Evolutionary conservation across 1,139 yeast genomes (phyloP), one percentile per base, ranked within the genome.

Genomic region (Zhuliangozyma parablackwelliae): DNA sequence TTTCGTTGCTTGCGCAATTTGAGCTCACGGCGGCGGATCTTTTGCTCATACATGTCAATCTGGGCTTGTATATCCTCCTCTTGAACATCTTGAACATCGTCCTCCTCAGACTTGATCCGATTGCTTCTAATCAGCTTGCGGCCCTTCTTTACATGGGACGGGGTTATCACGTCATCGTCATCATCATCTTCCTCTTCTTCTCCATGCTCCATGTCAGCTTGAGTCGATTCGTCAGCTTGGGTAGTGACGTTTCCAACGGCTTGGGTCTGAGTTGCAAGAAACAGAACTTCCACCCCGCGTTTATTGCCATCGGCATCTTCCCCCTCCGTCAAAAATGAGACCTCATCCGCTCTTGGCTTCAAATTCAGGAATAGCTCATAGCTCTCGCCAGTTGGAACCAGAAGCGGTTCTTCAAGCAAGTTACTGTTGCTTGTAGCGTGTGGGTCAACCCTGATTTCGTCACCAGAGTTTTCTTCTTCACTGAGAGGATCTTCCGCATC

Each of bases 1-100:
- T 61, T 65, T 45, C 78, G 64, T 39, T 58, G 61, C 43, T 59
- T 60, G 28, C 69, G 59, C 10, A 61, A 51, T 44, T 53, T 64
- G 51, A 63, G 56, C 44, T 69, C 72, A 44, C 61, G 61, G 32
- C 57, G 55, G 39, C 70, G 59, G 28, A 69, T 66, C 43, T 62
- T 65, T 23, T 60, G 61, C 43, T 70, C 75, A 36, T 62, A 65
- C 31, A 51, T 41, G 35, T 61, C 63, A 31, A 68, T 64, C 37
- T 51, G 53, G 33, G 52, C 56, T 38, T 65, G 52, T 24, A 60
- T 50, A 3, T 51, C 53, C 20, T 53, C 60, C 13, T 44, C 54
- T 2, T 44, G 50, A 21, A 41, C 21, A 32, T 44, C 54, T 7
- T 54, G 59, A 2, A 50, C 51, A 16, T 51, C 59, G 23, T 45